These are phyloP conservation scores for Saccharomycopsis javanensis DNA, from an alignment of 805 yeast species.

Conservation along the genomic window DNA sequence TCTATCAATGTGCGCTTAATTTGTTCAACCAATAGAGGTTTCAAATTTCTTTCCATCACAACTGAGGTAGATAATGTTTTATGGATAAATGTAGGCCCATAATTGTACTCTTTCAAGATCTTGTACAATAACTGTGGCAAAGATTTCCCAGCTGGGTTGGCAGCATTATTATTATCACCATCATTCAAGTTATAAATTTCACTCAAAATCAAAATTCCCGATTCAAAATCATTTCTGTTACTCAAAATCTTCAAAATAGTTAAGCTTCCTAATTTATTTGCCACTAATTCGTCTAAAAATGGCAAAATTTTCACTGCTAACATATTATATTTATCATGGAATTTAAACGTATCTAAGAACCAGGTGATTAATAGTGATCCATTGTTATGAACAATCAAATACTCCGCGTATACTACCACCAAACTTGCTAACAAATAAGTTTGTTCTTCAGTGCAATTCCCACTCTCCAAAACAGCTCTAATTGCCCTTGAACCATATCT, in stretches of 20 bases:
- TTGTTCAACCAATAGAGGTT: conserved; percentile 48
- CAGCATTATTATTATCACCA: conserved; percentile 4
- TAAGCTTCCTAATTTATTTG: conserved; percentile 76
- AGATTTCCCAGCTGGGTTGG: conserved; percentile 20
- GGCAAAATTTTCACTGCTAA: conserved; percentile 56
- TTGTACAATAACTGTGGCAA: conserved; percentile 38
- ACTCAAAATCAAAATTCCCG: conserved; percentile 52
- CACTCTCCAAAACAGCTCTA: conserved; percentile 83
- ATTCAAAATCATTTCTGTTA: conserved; percentile 52
- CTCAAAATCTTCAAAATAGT: conserved; percentile 73
- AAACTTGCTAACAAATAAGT: conserved; percentile 63
- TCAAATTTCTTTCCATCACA: conserved; percentile 42
- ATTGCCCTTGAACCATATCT: conserved; percentile 94
- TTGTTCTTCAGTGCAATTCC: conserved; percentile 57
- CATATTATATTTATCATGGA: conserved; percentile 55
- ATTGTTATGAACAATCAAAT: conserved; percentile 71
- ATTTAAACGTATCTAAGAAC: conserved; percentile 78
- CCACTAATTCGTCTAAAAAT: conserved; percentile 52
- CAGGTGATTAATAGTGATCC: conserved; percentile 87
- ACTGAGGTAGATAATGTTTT: conserved; percentile 70
- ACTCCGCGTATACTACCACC: conserved; percentile 68
- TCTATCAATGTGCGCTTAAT: conserved; percentile 56
- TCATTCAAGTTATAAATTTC: conserved; percentile 38
- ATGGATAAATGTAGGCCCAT: conserved; percentile 71
- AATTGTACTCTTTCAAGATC: conserved; percentile 55